Conservation (phyloP, 305 asterid species). For the Lippia alba region DNA sequence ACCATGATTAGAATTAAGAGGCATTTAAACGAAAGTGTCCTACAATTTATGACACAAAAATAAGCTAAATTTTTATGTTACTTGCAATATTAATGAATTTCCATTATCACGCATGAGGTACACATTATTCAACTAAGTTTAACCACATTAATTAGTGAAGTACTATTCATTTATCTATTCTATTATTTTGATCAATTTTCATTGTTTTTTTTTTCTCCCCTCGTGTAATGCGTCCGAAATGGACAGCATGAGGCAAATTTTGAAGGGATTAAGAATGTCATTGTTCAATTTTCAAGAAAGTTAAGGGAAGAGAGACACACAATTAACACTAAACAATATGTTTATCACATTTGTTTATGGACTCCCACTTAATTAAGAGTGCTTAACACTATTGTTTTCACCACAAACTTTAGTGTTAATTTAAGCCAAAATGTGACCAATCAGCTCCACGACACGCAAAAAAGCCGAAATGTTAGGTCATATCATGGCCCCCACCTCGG, state of each 20-base stretch:
- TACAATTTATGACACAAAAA: too few relatives aligned
- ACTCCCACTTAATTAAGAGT: slow-evolving; percentile 33
- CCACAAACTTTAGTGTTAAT: slow-evolving; percentile 10
- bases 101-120: too few relatives aligned
- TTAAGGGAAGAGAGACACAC: slow-evolving; percentile 30
- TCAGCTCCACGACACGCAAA: slow-evolving; percentile 26
- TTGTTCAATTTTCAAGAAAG: slow-evolving; percentile 32
- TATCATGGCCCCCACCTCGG: neutral
- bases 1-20: too few relatives aligned
- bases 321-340: slow-evolving; percentile 18
- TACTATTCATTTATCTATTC: too few relatives aligned
- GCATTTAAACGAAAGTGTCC: too few relatives aligned
- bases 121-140: too few relatives aligned
- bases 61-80: too few relatives aligned
- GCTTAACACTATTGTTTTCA: slow-evolving; percentile 32
- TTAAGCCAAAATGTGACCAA: slow-evolving; percentile 22
- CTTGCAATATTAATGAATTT: too few relatives aligned
- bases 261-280: slow-evolving; percentile 31
- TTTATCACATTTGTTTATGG: slow-evolving; percentile 28
- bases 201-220: too few relatives aligned
- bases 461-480: slow-evolving; percentile 36
- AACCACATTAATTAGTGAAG: too few relatives aligned
- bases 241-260: slow-evolving; percentile 30
- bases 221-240: neutral
- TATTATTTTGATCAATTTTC: too few relatives aligned